Base-by-base conservation (phyloP, 768 basidiomycete genomes). In the Leccinum longicurvipes region DNA sequence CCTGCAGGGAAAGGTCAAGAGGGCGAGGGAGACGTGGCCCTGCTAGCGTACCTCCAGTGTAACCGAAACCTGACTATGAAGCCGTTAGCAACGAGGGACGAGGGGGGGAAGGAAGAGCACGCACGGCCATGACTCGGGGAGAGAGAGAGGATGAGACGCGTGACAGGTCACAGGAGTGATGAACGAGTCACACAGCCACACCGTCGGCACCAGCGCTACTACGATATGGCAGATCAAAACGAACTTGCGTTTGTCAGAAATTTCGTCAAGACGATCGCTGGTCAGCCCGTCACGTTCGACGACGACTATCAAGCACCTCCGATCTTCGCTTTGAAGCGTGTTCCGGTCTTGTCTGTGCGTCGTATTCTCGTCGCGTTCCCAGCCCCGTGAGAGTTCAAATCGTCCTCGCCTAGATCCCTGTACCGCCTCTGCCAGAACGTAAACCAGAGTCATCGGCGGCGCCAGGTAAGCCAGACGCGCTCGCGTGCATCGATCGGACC, bases 261-360 rank as follows among this genome's bases (percentile, higher is more conserved):
- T 3, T 85, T 87, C 59, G 68, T 83, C 54, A 84, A 82, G 58
- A 84, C 82, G 12, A 66, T 93, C 61, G 77, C 82, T 1, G 74
- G 78, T 2, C 87, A 90, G 68, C 86, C 87, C 24, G 77, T 92
- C 54, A 77, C 75, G 4, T 92, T 84, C 65, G 70, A 75, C 36
- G 83, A 92, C 72, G 85, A 91, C 72, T 91, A 89, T 71, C 87
- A 88, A 69, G 85, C 89, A 50, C 84, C 85, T 0, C 80, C 82
- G 0, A 73, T 82, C 51, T 77, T 84, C 57, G 82, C 81, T 12
- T 78, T 91, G 53, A 89, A 79, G 72, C 85, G 77, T 61, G 77
- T 91, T n/a, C 83, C 87, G 11, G 71, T 89, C 25, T 73, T 92
- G 54, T 83, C 83, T 47, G 90, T 89, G 55, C 61, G 82, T 71